Base-by-base conservation (phyloP, 257 asterid species). In the Primulina huaijiensis region DNA sequence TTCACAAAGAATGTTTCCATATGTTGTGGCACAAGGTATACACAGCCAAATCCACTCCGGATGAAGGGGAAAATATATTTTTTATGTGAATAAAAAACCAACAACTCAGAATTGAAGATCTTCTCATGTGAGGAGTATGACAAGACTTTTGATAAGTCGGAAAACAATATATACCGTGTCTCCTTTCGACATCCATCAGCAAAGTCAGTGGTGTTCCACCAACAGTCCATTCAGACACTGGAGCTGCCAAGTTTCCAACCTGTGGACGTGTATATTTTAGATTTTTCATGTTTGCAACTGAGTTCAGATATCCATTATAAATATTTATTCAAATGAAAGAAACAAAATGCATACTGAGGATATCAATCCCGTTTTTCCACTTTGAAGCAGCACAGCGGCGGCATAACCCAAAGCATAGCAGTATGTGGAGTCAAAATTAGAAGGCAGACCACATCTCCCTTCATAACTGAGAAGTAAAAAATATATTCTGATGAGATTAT, bases 321-420 rank as follows among this genome's bases (percentile, higher is more conserved):
- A 43, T 46, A 46, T 12, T 12, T 46, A 14, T 46, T 46, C 19
- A 46, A 12, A 14, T 46, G 55, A 19, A 12, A 53, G 43, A 34
- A 67, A 31, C 5, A 68, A 17, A 56, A 69, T 43, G 75, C 78
- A 70, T 55, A 84, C 89, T 76, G 89, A 84, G 65, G 89, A 84
- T 60, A 84, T 92, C 82, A 92, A 78, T 74, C 98, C 96, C 0
- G 96, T 85, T 83, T 88, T 92, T 72, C 98, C 94, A 78, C 90
- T 82, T 11, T 86, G 85, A 73, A 92, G 88, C 81, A 92, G 79
- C 14, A 80, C 92, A 57, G 95, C 98, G 77, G 98, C 96, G 64
- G 76, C 96, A 69, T 84, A 84, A 66, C 89, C 89, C 80, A 84
- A 76, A 65, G 89, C 89, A 62, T 82, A 73, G 79, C 99, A 94